phyloP scores from a whole-genome alignment of 495 filamentous ascomycete species.

The Paragyromitra xinjiangensis region DNA sequence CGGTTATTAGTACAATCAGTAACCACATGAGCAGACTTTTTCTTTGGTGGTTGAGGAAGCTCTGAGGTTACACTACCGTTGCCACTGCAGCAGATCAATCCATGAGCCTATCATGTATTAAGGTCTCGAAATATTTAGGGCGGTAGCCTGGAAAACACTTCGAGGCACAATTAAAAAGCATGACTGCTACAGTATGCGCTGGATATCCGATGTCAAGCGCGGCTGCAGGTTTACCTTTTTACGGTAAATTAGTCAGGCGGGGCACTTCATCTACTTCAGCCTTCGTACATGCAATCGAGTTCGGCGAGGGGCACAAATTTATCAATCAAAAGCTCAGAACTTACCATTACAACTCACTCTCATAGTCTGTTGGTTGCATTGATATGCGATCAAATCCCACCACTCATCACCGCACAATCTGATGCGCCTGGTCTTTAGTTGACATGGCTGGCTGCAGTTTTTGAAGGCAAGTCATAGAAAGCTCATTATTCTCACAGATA shows the following conservation, averaged over 20 bases:
- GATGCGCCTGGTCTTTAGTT: neutral
- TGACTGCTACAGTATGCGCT: conserved; percentile 25
- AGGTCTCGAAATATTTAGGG: conserved; percentile 12
- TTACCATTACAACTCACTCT: conserved; percentile 29
- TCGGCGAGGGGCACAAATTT: conserved; percentile 13
- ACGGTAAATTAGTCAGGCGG: conserved; percentile 24
- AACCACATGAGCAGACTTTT: conserved; percentile 35
- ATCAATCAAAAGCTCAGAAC: conserved; percentile 27
- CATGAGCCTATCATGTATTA: conserved; percentile 25
- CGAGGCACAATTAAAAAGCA: conserved; percentile 25
- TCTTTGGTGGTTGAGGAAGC: conserved; percentile 18
- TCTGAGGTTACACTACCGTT: conserved; percentile 33
- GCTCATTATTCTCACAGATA: neutral
- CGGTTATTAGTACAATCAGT: conserved; percentile 35
- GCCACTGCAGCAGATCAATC: conserved; percentile 38
- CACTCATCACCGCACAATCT: neutral
- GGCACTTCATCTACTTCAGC: conserved; percentile 31
- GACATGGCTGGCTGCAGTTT: neutral
- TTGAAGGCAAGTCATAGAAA: neutral
- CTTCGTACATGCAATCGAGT: conserved; percentile 31
- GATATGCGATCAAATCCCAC: conserved; percentile 10
- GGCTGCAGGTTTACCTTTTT: conserved; percentile 37
- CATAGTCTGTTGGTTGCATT: conserved; percentile 14
- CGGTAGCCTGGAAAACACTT: conserved; percentile 15
- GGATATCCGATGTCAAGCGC: conserved; percentile 24